These are phyloP conservation scores for Suillus brevipes DNA, from an alignment of 768 basidiomycete genomes.

Conservation along the genomic window DNA sequence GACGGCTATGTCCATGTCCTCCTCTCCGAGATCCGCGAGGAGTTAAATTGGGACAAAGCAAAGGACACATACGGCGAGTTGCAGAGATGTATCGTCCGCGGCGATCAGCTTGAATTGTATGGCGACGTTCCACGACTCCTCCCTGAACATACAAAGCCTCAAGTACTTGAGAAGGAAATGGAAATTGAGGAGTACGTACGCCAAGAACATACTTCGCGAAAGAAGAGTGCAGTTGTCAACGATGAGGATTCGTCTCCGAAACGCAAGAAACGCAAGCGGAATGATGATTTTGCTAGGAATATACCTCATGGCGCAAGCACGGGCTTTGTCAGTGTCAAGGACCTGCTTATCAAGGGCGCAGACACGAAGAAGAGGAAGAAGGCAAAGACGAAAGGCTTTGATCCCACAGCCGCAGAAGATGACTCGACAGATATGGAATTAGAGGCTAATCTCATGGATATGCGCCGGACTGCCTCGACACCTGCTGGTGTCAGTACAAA, in stretches of 20 bases:
- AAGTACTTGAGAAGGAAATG: constrained; percentile 79
- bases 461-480: constrained; percentile 51
- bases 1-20: constrained; percentile 89
- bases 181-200: constrained; percentile 75
- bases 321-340: constrained; percentile 70
- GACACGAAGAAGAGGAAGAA: constrained; percentile 48
- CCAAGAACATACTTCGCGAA: constrained; percentile 42
- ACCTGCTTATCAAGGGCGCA: constrained; percentile 54
- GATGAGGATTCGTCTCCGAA: constrained; percentile 32
- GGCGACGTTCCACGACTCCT: constrained; percentile 88
- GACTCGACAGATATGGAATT: constrained; percentile 72
- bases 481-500: constrained; percentile 33
- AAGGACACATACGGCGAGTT: constrained; percentile 84
- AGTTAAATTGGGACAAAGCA: constrained; percentile 86
- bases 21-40: constrained; percentile 88
- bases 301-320: constrained; percentile 71
- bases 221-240: constrained; percentile 27
- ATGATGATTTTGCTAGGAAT: constrained; percentile 66
- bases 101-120: constrained; percentile 87
- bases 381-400: constrained; percentile 43
- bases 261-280: constrained; percentile 66
- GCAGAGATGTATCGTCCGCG: constrained; percentile 82
- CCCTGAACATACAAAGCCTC: constrained; percentile 74
- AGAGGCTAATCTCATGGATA: constrained; percentile 50
- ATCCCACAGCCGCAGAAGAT: constrained; percentile 51